Evolutionary conservation across 345 rosid genomes (phyloP).

Genomic region (Laguncularia racemosa): DNA sequence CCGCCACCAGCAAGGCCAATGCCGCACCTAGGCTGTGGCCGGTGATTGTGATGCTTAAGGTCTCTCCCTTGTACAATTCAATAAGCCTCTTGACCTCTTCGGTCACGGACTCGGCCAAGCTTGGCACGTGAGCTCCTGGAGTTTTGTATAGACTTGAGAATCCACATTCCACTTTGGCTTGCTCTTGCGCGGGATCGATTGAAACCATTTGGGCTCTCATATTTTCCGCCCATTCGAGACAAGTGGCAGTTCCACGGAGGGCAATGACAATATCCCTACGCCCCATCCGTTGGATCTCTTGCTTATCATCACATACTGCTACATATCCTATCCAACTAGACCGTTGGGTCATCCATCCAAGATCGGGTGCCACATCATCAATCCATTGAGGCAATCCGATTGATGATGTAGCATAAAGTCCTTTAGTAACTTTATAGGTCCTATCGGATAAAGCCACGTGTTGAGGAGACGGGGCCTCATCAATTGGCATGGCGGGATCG

Average conservation of each 20-base stretch:
- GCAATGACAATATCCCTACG: constrained; percentile 91
- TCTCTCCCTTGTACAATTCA: constrained; percentile 57
- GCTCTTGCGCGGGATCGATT: constrained; percentile 15
- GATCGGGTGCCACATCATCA: constrained; percentile 72
- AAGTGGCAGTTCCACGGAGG: constrained; percentile 88
- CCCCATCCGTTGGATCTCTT: constrained; percentile 91
- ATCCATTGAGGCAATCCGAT: constrained; percentile 83
- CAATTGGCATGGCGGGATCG: constrained; percentile 54
- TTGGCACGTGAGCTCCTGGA: constrained; percentile 40
- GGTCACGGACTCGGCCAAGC: constrained; percentile 47
- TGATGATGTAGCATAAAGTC: constrained; percentile 85
- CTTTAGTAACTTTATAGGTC: constrained; percentile 65
- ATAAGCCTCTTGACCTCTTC: constrained; percentile 45
- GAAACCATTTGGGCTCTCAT: constrained; percentile 38
- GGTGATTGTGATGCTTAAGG: constrained; percentile 68
- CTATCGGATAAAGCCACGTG: constrained; percentile 62
- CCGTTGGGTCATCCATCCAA: constrained; percentile 89
- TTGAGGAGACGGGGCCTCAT: constrained; percentile 42
- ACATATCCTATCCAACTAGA: constrained; percentile 95
- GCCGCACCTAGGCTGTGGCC: constrained; percentile 98
- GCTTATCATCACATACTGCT: constrained; percentile 73
- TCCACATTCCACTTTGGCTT: constrained; percentile 76
- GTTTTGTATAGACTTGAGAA: constrained; percentile 72
- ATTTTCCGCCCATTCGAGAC: constrained; percentile 95
- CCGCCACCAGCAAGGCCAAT: constrained; percentile 58